Evolutionary conservation across 2,329 filamentous ascomycete genomes (phyloP).

Genomic region (Pyrenophora teres): DNA sequence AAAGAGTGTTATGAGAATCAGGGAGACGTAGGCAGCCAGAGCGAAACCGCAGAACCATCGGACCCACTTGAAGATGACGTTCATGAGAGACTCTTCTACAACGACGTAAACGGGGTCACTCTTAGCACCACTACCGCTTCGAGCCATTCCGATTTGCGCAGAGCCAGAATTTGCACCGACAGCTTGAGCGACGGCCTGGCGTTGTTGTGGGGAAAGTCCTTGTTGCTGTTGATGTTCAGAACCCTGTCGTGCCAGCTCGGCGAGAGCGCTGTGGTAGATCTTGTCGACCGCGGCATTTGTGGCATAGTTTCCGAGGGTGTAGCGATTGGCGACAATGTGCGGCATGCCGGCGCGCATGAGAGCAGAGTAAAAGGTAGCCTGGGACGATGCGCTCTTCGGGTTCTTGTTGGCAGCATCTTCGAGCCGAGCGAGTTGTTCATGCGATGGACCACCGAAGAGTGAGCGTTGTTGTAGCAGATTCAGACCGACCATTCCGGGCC

Average conservation of each 20-base stretch:
- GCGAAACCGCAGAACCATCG: conserved; percentile 82
- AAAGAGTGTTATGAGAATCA: conserved; percentile 79
- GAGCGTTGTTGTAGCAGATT: conserved; percentile 51
- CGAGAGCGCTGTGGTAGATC: conserved; percentile 77
- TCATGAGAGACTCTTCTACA: conserved; percentile 84
- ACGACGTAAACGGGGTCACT: conserved; percentile 91
- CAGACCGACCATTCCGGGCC: conserved; percentile 43
- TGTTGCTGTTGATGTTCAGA: conserved; percentile 14
- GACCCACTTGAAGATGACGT: conserved; percentile 84
- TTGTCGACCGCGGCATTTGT: conserved; percentile 77
- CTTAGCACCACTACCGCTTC: conserved; percentile 70
- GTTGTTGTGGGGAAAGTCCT: conserved; percentile 62
- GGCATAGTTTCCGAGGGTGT: conserved; percentile 84
- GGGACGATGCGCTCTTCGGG: conserved; percentile 80
- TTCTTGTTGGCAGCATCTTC: conserved; percentile 95
- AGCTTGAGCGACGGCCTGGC: conserved; percentile 81
- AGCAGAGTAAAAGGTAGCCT: conserved; percentile 92
- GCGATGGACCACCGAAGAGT: conserved; percentile 54
- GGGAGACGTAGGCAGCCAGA: conserved; percentile 76
- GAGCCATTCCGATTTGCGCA: conserved; percentile 64
- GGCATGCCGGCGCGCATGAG: conserved; percentile 92
- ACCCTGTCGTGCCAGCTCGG: conserved; percentile 59
- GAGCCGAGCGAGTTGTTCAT: conserved; percentile 74
- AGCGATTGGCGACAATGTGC: conserved; percentile 87
- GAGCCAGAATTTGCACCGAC: conserved; percentile 73